phyloP scores from a whole-genome alignment of 2,329 filamentous ascomycete genomes.

The Paecilomyces sp. region DNA sequence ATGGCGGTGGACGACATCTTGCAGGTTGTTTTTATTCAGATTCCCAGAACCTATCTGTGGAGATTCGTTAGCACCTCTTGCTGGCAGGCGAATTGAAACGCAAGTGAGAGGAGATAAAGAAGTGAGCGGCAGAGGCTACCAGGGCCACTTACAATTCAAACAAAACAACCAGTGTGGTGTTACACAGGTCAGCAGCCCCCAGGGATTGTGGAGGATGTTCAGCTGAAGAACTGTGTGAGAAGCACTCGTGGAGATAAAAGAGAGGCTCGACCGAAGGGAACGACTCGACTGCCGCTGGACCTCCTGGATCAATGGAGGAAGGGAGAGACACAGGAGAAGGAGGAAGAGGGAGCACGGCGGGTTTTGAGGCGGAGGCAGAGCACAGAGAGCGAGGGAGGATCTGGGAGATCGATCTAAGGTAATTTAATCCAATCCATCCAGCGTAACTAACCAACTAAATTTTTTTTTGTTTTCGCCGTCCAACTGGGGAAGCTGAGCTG shows the following conservation, averaged over 20 bases:
- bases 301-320: background rate
- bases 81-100: background rate
- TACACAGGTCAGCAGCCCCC: background rate
- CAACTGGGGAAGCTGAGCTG: background rate
- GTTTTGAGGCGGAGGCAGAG: background rate
- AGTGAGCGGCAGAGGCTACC: background rate
- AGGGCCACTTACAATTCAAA: background rate
- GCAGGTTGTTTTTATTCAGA: background rate
- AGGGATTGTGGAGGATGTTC: background rate
- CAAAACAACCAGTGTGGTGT: background rate
- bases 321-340: background rate
- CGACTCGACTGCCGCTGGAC: background rate
- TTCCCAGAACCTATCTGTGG: background rate
- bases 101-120: background rate
- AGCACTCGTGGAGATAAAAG: background rate
- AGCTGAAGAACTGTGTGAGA: background rate
- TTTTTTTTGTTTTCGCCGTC: background rate
- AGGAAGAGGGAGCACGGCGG: background rate
- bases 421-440: background rate
- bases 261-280: background rate
- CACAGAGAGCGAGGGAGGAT: background rate
- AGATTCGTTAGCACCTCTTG: background rate
- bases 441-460: background rate
- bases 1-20: constrained; percentile 46
- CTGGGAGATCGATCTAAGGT: background rate